Evolutionary conservation across 2,329 filamentous ascomycete genomes (phyloP).

Genomic region (Ascocoryne sarcoides): DNA sequence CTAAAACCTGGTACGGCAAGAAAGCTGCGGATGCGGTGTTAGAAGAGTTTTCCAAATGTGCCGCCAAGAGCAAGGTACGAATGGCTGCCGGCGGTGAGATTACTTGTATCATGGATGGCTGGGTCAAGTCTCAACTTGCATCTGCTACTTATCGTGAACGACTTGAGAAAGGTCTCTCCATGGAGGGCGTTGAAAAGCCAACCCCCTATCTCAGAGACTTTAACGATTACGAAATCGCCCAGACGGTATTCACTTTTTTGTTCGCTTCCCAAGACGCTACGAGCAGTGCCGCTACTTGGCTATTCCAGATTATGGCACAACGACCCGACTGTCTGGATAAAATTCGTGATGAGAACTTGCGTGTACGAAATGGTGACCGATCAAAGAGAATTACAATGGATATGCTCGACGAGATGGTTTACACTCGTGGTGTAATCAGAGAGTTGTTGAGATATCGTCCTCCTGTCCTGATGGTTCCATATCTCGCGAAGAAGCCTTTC

Average conservation of each 20-base stretch:
- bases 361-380: conserved; percentile 64
- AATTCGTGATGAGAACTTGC: conserved; percentile 83
- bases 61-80: conserved; percentile 84
- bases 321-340: conserved; percentile 86
- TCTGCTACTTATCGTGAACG: conserved; percentile 75
- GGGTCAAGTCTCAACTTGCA: conserved; percentile 82
- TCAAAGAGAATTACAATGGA: conserved; percentile 68
- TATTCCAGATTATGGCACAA: conserved; percentile 91
- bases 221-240: conserved; percentile 81
- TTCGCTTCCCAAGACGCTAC: conserved; percentile 98
- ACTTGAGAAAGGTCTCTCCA: conserved; percentile 60
- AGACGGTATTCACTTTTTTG: conserved; percentile 91
- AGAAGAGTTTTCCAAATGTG: conserved; percentile 80
- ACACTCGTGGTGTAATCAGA: conserved; percentile 85
- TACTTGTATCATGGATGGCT: conserved; percentile 91
- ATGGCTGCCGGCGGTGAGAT: conserved; percentile 83
- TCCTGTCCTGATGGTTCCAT: conserved; percentile 95
- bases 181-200: conserved; percentile 70
- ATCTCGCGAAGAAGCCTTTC: conserved; percentile 90
- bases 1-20: conserved; percentile 95
- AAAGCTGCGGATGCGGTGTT: conserved; percentile 90
- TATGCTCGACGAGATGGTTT: conserved; percentile 77
- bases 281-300: conserved; percentile 85
- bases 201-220: conserved; percentile 76
- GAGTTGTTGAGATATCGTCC: conserved; percentile 90